Conservation (phyloP, 306 rosid genomes). For the Cucumis sativus region Cucumber_9930_V3 NC_026655.2:16678001-16678500, state of each 20-base stretch:
- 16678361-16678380: not conserved
- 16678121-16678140: not conserved
- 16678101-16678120: not conserved
- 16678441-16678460: not conserved
- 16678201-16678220: not conserved
- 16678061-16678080: not conserved
- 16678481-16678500: conserved; percentile 7
- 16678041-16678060: not conserved
- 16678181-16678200: not conserved
- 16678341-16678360: not conserved
- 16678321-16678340: not conserved
- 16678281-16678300: not conserved
- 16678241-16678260: not conserved
- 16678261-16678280: not conserved
- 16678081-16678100: too few relatives aligned
- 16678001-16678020: too few relatives aligned
- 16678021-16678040: too few relatives aligned
- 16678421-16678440: not conserved
- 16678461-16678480: not conserved
- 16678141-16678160: not conserved
- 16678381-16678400: not conserved
- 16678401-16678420: not conserved
- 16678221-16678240: not conserved
- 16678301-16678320: not conserved
- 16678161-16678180: not conserved